These are phyloP conservation scores for Monilinia fructigena DNA, from an alignment of 2,329 filamentous ascomycete species.

Conservation along the genomic window DNA sequence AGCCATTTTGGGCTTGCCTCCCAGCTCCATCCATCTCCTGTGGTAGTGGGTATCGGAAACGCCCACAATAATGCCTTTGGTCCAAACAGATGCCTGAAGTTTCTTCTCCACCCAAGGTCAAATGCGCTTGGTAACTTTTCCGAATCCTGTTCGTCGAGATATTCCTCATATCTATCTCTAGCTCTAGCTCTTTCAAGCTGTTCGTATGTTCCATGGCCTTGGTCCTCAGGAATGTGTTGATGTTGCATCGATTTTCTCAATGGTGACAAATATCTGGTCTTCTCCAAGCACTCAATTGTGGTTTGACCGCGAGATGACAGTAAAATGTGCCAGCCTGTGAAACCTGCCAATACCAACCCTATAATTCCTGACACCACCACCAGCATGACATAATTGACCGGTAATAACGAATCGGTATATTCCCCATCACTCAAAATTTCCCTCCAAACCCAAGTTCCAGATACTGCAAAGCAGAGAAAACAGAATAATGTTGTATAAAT, in stretches of 20 bases:
- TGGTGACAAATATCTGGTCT: constrained; percentile 87
- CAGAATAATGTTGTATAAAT: constrained; percentile 87
- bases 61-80: constrained; percentile 70
- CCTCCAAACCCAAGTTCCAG: constrained; percentile 77
- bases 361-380: constrained; percentile 88
- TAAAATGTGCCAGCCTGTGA: constrained; percentile 88
- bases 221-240: constrained; percentile 53
- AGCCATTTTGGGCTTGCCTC: constrained; percentile 80
- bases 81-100: constrained; percentile 81
- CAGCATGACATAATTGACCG: constrained; percentile 87
- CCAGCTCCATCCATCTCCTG: constrained; percentile 93
- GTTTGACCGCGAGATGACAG: constrained; percentile 79
- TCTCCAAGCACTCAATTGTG: constrained; percentile 94
- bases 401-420: constrained; percentile 74
- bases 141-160: constrained; percentile 86
- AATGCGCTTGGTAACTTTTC: constrained; percentile 90
- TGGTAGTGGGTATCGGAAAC: constrained; percentile 79
- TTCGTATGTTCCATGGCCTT: constrained; percentile 43
- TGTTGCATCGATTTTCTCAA: constrained; percentile 68
- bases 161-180: constrained; percentile 68
- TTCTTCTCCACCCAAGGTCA: constrained; percentile 79
- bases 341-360: constrained; percentile 81
- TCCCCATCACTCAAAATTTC: constrained; percentile 72
- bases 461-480: constrained; percentile 74
- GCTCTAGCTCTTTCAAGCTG: constrained; percentile 62